These are phyloP conservation scores for Penicillium goetzii DNA, from an alignment of 495 filamentous ascomycete species.

Conservation along the genomic window DNA sequence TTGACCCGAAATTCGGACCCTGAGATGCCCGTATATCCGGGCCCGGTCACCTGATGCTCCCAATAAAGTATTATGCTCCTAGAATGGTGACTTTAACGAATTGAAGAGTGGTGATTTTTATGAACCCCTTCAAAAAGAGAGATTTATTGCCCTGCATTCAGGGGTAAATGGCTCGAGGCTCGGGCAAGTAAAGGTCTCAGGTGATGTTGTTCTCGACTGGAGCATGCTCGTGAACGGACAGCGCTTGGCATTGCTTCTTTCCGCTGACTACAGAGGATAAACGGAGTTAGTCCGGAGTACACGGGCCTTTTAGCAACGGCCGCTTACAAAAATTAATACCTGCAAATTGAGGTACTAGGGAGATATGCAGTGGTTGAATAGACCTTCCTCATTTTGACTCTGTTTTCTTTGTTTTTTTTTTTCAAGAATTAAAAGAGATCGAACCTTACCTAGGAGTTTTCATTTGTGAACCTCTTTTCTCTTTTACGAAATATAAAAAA, in stretches of 20 bases:
- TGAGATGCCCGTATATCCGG: conserved; percentile 23
- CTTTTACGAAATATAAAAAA: not conserved
- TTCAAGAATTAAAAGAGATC: not conserved
- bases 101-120: not conserved
- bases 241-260: conserved; percentile 31
- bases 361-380: not conserved
- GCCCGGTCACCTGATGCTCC: conserved; percentile 13
- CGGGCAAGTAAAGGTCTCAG: not conserved
- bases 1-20: conserved; percentile 18
- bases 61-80: conserved; percentile 25
- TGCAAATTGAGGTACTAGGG: not conserved
- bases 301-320: conserved; percentile 6
- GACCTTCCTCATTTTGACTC: not conserved
- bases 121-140: not conserved
- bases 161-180: conserved; percentile 3
- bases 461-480: not conserved
- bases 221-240: conserved; percentile 8
- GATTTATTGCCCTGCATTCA: not conserved
- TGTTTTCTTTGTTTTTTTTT: not conserved
- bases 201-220: conserved; percentile 5
- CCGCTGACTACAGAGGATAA: conserved; percentile 2
- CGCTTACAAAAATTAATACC: not conserved
- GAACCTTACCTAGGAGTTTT: no score
- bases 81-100: not conserved
- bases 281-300: not conserved